Conservation (phyloP, 2,329 filamentous ascomycete genomes). For the Colletotrichum aenigma region DNA sequence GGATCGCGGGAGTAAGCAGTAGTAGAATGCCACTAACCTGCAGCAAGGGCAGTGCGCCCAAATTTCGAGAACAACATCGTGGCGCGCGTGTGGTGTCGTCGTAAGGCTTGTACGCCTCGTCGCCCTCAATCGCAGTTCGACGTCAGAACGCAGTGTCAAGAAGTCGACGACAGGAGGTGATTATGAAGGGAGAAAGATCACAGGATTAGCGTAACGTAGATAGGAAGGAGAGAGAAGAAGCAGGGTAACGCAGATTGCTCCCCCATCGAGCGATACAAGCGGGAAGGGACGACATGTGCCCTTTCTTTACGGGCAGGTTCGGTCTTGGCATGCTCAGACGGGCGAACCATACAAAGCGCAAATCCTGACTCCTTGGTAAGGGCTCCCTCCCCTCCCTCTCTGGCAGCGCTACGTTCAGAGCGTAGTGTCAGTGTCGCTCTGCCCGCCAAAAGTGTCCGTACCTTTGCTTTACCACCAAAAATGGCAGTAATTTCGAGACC, state of each 20-base stretch:
- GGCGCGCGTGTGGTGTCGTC: neutral
- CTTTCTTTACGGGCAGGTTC: neutral
- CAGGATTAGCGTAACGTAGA: neutral
- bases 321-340: neutral
- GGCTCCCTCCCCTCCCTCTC: neutral
- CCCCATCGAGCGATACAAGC: neutral
- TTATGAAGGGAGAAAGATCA: neutral
- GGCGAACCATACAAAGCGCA: neutral
- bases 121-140: neutral
- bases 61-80: slow-evolving; percentile 20
- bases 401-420: neutral
- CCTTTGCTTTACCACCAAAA: neutral
- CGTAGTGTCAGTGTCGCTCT: neutral
- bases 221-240: neutral
- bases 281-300: neutral
- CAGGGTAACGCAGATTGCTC: neutral
- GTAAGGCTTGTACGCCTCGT: neutral
- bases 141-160: neutral
- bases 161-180: neutral
- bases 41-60: slow-evolving; percentile 14
- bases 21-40: slow-evolving; percentile 7
- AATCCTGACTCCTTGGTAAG: neutral
- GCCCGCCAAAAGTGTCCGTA: neutral
- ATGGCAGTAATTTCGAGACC: slow-evolving; percentile 4
- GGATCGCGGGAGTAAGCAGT: neutral